Evolutionary conservation across 495 filamentous ascomycete species (phyloP).

Genomic region (Penicillium coprophilum): DNA sequence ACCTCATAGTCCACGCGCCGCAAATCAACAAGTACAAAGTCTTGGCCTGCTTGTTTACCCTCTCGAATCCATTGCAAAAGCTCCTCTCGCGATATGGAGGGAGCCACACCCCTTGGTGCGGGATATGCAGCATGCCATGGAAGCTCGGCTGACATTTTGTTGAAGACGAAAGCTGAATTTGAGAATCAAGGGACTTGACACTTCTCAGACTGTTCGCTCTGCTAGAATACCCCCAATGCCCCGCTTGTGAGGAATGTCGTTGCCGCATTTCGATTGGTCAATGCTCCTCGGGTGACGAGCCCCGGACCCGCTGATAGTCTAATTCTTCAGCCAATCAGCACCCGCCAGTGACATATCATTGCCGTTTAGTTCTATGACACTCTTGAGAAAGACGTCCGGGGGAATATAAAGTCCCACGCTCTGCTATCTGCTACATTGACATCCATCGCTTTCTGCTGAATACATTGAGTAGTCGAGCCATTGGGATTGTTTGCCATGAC

Average conservation of each 20-base stretch:
- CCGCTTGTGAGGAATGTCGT: constrained; percentile 1
- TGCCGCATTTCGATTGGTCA: background rate
- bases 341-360: constrained; percentile 7
- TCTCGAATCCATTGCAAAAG: constrained; percentile 41
- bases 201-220: background rate
- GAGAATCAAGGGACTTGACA: background rate
- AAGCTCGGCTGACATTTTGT: constrained; percentile 13
- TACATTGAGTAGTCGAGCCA: too few relatives aligned
- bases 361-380: background rate
- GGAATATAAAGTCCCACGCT: background rate
- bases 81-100: constrained; percentile 37
- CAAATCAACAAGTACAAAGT: constrained; percentile 64
- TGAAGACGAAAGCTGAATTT: background rate
- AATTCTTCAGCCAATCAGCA: constrained; percentile 3
- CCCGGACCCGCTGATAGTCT: too few relatives aligned
- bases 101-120: constrained; percentile 28
- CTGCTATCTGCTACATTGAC: background rate
- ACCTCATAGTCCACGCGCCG: constrained; percentile 64
- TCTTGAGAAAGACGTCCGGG: background rate
- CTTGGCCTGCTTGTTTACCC: constrained; percentile 41
- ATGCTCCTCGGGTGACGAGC: background rate
- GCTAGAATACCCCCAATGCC: background rate
- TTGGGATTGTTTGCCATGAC: background rate
- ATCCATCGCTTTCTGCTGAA: background rate
- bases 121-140: constrained; percentile 52